Base-by-base conservation (phyloP, 2,329 filamentous ascomycete genomes). In the Cladosporium colombiae region DNA sequence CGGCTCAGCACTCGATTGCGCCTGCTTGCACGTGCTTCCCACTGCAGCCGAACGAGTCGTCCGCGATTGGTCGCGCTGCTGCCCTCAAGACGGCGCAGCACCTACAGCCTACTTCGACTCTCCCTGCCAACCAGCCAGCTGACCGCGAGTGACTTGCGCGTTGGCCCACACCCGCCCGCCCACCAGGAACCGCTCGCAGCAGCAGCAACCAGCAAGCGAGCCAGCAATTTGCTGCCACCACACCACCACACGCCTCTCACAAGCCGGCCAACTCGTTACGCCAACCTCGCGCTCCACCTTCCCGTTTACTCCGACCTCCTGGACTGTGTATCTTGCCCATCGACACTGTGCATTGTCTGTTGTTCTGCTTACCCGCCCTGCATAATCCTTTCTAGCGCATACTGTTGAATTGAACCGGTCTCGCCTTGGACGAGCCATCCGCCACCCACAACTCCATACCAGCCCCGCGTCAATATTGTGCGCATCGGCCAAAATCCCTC, bases 351-450 rank as follows among this genome's bases (percentile, higher is more conserved):
- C 61, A 63, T 63, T 56, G 50, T 46, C 50, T 46, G 50, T 46
- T 56, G 50, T 56, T 33, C 31, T 37, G 50, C 50, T 49, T 63
- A 63, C 33, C 61, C 16, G n/a, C 35, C 35, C 23, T 63, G 61
- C 61, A 63, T 63, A 46, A 46, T 63, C 56, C 61, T 16, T 25
- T 56, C 35, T 63, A 63, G 61, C 61, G 61, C 50, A 63, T 63
- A 23, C 50, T 10, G 13, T 31, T 63, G 44, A 25, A 62, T 33
- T 35, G 49, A 11, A 25, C 50, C 35, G 35, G 6, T 46, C 61
- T 23, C 35, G 61, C 61, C 29, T 46, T 21, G 40, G 40, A 46
- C 40, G 40, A 46, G 40, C 40, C 40, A 23, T n/a, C 21, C n/a
- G 7, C n/a, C 40, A 23, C n/a, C 40, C 40, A 21, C 40, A 46